Evolutionary conservation across 305 asterid genomes (phyloP).

Genomic region (Plantago coronopus): DNA sequence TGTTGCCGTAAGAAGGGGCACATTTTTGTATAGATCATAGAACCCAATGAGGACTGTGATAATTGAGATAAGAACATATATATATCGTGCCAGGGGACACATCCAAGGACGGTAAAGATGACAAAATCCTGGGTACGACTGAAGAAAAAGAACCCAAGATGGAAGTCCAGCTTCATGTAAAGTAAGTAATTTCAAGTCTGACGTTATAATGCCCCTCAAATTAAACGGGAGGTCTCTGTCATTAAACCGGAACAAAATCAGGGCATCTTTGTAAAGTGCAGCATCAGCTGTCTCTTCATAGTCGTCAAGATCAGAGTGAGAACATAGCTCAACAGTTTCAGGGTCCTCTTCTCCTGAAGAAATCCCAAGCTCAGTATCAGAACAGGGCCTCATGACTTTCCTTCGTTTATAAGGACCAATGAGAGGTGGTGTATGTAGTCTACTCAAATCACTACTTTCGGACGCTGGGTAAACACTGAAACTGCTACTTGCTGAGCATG

Average conservation of each 20-base stretch:
- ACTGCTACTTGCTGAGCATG: constrained; percentile 22
- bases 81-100: constrained; percentile 79
- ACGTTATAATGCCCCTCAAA: constrained; percentile 53
- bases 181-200: constrained; percentile 59
- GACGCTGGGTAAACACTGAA: constrained; percentile 25
- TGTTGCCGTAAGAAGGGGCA: constrained; percentile 70
- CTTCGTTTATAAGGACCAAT: constrained; percentile 46
- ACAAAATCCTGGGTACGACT: constrained; percentile 77
- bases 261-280: constrained; percentile 50
- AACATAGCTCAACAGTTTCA: constrained; percentile 26
- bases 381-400: constrained; percentile 35
- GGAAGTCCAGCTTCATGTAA: constrained; percentile 83
- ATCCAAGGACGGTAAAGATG: constrained; percentile 90
- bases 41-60: constrained; percentile 79
- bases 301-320: constrained; percentile 32
- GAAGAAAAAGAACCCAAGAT: constrained; percentile 76
- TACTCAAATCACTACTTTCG: constrained; percentile 18
- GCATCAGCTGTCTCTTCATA: constrained; percentile 40
- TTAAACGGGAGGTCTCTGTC: constrained; percentile 67
- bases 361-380: constrained; percentile 25
- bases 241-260: constrained; percentile 55
- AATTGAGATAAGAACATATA: constrained; percentile 61
- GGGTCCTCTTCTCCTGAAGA: constrained; percentile 30
- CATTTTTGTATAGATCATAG: constrained; percentile 76
- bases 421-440: constrained; percentile 38